Evolutionary conservation across 176 grass and related monocot species (phyloP).

Genomic region (Canna indica): DNA sequence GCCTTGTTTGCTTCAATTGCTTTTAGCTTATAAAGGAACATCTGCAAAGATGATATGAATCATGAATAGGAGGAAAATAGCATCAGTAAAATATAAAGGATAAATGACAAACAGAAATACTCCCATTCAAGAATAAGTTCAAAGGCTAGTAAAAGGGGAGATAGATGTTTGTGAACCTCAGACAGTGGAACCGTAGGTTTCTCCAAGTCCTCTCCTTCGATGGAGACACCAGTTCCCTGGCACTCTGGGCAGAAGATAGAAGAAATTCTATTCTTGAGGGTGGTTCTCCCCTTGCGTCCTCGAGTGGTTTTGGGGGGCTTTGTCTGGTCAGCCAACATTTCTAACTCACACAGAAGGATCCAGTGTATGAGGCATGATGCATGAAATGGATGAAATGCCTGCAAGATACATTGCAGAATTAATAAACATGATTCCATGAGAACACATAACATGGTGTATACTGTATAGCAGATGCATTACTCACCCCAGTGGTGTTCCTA

Average conservation of each 20-base stretch:
- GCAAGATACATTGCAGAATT: background rate
- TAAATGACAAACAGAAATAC: background rate
- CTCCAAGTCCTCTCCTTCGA: constrained; percentile 71
- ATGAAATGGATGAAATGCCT: constrained; percentile 67
- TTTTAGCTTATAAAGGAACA: constrained; percentile 91
- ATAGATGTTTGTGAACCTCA: constrained; percentile 40
- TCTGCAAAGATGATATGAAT: constrained; percentile 30
- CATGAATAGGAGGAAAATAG: background rate
- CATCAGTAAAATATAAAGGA: background rate
- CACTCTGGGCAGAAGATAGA: constrained; percentile 86
- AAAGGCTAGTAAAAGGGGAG: background rate
- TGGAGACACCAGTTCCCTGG: constrained; percentile 71
- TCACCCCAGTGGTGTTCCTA: constrained; percentile 81
- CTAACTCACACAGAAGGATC: constrained; percentile 80
- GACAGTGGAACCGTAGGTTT: constrained; percentile 74
- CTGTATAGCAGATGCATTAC: constrained; percentile 4
- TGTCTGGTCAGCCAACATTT: constrained; percentile 50
- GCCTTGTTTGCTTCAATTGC: constrained; percentile 88
- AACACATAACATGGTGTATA: background rate
- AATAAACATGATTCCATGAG: background rate
- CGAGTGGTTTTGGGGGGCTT: constrained; percentile 51
- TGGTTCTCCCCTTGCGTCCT: constrained; percentile 70
- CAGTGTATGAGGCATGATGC: constrained; percentile 90
- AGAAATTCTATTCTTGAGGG: constrained; percentile 42
- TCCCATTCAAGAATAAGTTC: background rate